These are phyloP conservation scores for Cladosporium sp. DNA, from an alignment of 2,329 filamentous ascomycete species.

Conservation along the genomic window DNA sequence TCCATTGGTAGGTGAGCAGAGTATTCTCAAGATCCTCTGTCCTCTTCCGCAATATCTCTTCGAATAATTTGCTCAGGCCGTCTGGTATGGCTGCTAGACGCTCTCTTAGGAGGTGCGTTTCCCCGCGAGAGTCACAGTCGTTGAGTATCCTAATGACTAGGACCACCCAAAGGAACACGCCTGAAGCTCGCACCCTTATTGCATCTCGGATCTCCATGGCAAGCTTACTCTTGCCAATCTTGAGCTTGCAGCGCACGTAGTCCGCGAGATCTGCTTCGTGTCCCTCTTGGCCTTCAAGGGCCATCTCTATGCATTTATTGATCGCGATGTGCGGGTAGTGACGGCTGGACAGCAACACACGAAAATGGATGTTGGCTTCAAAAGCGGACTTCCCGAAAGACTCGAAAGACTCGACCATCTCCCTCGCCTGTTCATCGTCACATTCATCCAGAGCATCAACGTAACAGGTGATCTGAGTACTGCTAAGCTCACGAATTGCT, in stretches of 20 bases:
- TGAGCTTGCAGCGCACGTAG: slow-evolving; percentile 39
- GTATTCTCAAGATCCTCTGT: slow-evolving; percentile 37
- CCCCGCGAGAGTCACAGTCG: slow-evolving; percentile 33
- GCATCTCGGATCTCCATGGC: slow-evolving; percentile 34
- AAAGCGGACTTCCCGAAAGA: slow-evolving; percentile 32
- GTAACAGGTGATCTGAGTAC: slow-evolving; percentile 33
- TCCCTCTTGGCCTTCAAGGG: slow-evolving; percentile 34
- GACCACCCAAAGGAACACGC: slow-evolving; percentile 46
- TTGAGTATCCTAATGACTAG: slow-evolving; percentile 46
- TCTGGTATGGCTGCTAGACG: slow-evolving; percentile 38
- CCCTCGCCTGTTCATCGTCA: slow-evolving; percentile 34
- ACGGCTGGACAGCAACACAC: slow-evolving; percentile 39
- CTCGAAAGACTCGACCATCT: slow-evolving; percentile 38
- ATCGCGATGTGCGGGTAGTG: slow-evolving; percentile 43
- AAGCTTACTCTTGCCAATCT: slow-evolving; percentile 24
- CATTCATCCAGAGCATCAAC: slow-evolving; percentile 48
- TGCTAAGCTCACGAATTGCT: background rate
- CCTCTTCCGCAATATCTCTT: slow-evolving; percentile 48
- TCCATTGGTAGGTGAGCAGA: slow-evolving; percentile 49
- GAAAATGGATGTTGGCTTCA: slow-evolving; percentile 33
- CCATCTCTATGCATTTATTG: slow-evolving; percentile 25
- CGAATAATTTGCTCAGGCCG: slow-evolving; percentile 47
- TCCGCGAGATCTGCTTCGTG: slow-evolving; percentile 31
- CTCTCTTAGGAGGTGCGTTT: slow-evolving; percentile 27
- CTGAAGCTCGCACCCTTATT: slow-evolving; percentile 36